Percentiles rank a stretch among this genome's conserved stretches.
Evolutionary conservation across 768 basidiomycete species (phyloP).

Genomic region (Boletus sp.): DNA sequence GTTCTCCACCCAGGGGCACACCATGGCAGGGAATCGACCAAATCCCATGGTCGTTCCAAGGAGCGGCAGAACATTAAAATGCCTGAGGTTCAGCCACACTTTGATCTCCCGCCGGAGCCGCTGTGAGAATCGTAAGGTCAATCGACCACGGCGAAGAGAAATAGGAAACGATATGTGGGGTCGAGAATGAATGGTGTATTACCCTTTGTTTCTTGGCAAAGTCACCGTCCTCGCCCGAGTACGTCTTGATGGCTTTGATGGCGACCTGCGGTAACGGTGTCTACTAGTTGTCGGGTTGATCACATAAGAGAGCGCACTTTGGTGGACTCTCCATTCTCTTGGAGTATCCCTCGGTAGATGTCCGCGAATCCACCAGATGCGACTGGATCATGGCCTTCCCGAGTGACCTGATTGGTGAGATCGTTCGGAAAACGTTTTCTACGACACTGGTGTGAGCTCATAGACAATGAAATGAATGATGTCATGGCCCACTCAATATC

Average conservation of each 20-base stretch:
- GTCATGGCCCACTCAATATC: no score
- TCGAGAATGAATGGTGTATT: neutral
- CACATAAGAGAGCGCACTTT: neutral
- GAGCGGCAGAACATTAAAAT: neutral
- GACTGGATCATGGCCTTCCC: neutral
- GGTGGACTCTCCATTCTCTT: neutral
- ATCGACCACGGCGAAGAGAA: no score
- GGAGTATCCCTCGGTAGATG: constrained; percentile 1
- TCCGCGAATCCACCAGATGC: constrained; percentile 8
- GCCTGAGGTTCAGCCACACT: neutral
- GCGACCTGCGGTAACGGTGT: neutral
- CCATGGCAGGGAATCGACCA: constrained; percentile 3
- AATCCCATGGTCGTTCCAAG: neutral
- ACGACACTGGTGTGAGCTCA: no score
- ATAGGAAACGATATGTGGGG: no score
- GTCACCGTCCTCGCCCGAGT: neutral
- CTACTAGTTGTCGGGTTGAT: neutral
- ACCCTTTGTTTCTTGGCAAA: constrained; percentile 10
- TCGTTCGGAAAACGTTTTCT: no score
- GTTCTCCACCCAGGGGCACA: neutral
- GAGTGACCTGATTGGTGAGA: neutral
- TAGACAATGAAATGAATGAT: no score
- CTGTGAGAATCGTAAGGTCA: constrained; percentile 4
- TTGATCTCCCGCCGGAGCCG: constrained; percentile 5
- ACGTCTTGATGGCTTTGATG: constrained; percentile 6